Evolutionary conservation across 2,329 filamentous ascomycete genomes (phyloP).

Genomic region (Talaromyces funiculosus): DNA sequence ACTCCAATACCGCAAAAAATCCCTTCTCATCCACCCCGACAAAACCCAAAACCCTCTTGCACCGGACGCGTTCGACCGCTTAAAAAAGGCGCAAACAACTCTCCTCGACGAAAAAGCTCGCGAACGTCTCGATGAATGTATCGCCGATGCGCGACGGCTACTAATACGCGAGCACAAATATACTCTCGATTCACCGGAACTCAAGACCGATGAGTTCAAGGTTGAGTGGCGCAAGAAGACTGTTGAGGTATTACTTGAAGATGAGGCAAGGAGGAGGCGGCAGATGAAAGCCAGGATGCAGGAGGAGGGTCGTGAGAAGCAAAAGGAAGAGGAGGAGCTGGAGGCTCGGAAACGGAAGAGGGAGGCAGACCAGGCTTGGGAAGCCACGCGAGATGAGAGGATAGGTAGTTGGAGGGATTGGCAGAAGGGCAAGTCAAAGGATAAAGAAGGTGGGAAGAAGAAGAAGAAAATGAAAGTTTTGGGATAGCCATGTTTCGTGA

Average conservation of each 20-base stretch:
- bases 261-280: constrained; percentile 75
- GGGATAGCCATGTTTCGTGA: constrained; percentile 25
- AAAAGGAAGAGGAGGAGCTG: constrained; percentile 76
- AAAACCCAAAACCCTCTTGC: constrained; percentile 88
- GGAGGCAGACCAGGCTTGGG: constrained; percentile 93
- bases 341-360: constrained; percentile 78
- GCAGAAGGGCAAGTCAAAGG: constrained; percentile 62
- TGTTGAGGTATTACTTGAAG: constrained; percentile 83
- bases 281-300: constrained; percentile 93
- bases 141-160: constrained; percentile 90
- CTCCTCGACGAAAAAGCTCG: constrained; percentile 94
- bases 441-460: constrained; percentile 55
- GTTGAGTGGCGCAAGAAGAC: constrained; percentile 86
- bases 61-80: constrained; percentile 90
- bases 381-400: constrained; percentile 80
- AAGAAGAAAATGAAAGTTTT: constrained; percentile 48
- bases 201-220: constrained; percentile 71
- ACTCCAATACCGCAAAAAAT: constrained; percentile 88
- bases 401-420: constrained; percentile 95
- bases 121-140: constrained; percentile 81
- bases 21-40: constrained; percentile 97
- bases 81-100: constrained; percentile 89
- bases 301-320: constrained; percentile 87
- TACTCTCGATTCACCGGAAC: constrained; percentile 81
- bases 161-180: constrained; percentile 92